These are phyloP conservation scores for Fraxinus cuspidata DNA, from an alignment of 257 asterid species.

Conservation along the genomic window DNA sequence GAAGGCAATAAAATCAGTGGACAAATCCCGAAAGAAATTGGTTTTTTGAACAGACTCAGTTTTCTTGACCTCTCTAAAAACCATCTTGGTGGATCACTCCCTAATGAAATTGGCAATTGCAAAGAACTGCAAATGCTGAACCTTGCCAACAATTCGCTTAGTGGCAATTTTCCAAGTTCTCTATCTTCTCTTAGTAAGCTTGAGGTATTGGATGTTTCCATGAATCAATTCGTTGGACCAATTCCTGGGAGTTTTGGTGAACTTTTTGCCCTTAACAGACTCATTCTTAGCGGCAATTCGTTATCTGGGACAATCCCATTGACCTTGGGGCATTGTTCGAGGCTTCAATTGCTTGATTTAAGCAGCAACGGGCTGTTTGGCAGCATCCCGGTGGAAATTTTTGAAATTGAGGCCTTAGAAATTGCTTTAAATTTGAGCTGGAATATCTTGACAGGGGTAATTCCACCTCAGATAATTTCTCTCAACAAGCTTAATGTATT, in stretches of 20 bases:
- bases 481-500: conserved; percentile 60
- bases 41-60: conserved; percentile 50
- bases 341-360: conserved; percentile 73
- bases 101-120: conserved; percentile 69
- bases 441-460: conserved; percentile 60
- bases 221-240: conserved; percentile 52
- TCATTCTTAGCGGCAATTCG: conserved; percentile 51
- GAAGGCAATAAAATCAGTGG: conserved; percentile 63
- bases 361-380: conserved; percentile 62
- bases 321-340: conserved; percentile 51
- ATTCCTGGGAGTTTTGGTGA: conserved; percentile 61
- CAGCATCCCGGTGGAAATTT: conserved; percentile 57
- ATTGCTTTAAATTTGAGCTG: conserved; percentile 77
- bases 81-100: conserved; percentile 51
- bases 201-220: conserved; percentile 63
- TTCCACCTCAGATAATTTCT: conserved; percentile 61
- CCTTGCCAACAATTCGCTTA: conserved; percentile 59
- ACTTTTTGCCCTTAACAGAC: conserved; percentile 53
- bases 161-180: conserved; percentile 51
- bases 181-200: conserved; percentile 52
- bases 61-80: conserved; percentile 75
- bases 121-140: conserved; percentile 63
- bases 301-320: conserved; percentile 64
- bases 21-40: conserved; percentile 58
- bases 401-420: conserved; percentile 57